phyloP scores from a whole-genome alignment of 2,329 filamentous ascomycete species.

The Xylariaceae sp. region DNA sequence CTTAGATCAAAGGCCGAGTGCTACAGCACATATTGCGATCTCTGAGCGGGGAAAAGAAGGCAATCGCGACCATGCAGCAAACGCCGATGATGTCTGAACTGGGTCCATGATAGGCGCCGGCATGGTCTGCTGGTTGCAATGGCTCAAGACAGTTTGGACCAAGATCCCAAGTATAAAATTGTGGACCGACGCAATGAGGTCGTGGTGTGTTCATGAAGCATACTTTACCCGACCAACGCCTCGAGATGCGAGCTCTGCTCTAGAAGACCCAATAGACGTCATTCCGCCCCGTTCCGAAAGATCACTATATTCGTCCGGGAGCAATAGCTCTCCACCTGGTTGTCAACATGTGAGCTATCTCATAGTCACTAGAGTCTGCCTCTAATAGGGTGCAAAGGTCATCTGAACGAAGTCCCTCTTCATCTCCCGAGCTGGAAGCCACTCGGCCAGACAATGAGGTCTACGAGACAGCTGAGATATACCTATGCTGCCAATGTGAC shows the following conservation, averaged over 20 bases:
- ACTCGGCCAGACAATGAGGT: constrained; percentile 2
- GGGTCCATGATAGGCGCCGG: too few species aligned
- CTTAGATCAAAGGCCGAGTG: too few species aligned
- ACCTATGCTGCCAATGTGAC: constrained; percentile 16
- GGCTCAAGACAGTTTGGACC: too few species aligned
- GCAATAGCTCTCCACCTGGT: not conserved
- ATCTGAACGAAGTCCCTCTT: not conserved
- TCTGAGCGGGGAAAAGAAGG: too few species aligned
- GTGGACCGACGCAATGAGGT: too few species aligned
- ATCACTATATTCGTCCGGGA: not conserved
- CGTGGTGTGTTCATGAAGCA: not conserved
- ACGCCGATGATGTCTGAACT: too few species aligned
- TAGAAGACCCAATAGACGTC: not conserved
- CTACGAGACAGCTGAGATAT: not conserved
- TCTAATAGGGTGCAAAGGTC: constrained; percentile 6
- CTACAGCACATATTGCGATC: too few species aligned
- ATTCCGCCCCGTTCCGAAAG: not conserved
- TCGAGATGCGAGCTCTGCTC: not conserved
- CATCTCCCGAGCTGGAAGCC: not conserved
- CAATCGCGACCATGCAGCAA: too few species aligned
- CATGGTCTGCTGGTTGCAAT: too few species aligned
- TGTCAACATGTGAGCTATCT: constrained; percentile 6
- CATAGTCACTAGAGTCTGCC: not conserved
- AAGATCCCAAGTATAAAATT: too few species aligned
- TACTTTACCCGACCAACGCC: not conserved